Evolutionary conservation across 768 basidiomycete species (phyloP).

Genomic region (Panaeolus cyanescens): DNA sequence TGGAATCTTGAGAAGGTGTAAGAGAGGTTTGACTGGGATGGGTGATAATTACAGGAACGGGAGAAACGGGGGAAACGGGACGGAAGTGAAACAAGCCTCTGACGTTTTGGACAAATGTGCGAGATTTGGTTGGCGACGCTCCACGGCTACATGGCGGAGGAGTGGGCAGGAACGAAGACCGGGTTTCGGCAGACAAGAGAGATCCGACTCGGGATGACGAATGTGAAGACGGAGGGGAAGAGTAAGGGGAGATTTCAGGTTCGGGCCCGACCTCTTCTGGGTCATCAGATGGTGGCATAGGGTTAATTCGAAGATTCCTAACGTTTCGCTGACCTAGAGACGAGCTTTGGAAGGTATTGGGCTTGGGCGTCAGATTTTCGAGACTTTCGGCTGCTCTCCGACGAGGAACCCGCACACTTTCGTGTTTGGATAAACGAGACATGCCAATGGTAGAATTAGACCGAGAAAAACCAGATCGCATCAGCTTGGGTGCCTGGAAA

Average conservation of each 20-base stretch:
- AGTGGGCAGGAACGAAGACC: slow-evolving; percentile 12
- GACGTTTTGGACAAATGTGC: slow-evolving; percentile 65
- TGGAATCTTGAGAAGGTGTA: background rate
- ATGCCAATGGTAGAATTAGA: slow-evolving; percentile 64
- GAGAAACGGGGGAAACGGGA: slow-evolving; percentile 38
- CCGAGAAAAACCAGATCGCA: slow-evolving; percentile 46
- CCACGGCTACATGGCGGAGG: slow-evolving; percentile 7
- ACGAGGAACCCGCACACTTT: slow-evolving; percentile 69
- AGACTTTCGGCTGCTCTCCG: slow-evolving; percentile 47
- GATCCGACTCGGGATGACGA: slow-evolving; percentile 16
- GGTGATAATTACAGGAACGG: slow-evolving; percentile 21
- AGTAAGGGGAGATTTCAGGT: slow-evolving; percentile 11
- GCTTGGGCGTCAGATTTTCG: slow-evolving; percentile 30
- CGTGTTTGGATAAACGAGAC: slow-evolving; percentile 65
- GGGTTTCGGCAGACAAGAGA: background rate
- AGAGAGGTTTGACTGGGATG: slow-evolving; percentile 13
- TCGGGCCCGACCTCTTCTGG: background rate
- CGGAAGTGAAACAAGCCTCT: slow-evolving; percentile 59
- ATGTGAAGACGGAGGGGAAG: slow-evolving; percentile 44
- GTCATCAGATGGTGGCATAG: background rate
- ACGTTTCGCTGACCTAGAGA: slow-evolving; percentile 27
- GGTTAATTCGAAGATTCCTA: slow-evolving; percentile 20
- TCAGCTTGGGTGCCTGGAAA: slow-evolving; percentile 44
- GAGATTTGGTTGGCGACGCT: slow-evolving; percentile 33
- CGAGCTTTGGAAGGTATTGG: slow-evolving; percentile 23